phyloP scores from a whole-genome alignment of 23 red algal genomes.

The Gracilaria domingensis region DNA sequence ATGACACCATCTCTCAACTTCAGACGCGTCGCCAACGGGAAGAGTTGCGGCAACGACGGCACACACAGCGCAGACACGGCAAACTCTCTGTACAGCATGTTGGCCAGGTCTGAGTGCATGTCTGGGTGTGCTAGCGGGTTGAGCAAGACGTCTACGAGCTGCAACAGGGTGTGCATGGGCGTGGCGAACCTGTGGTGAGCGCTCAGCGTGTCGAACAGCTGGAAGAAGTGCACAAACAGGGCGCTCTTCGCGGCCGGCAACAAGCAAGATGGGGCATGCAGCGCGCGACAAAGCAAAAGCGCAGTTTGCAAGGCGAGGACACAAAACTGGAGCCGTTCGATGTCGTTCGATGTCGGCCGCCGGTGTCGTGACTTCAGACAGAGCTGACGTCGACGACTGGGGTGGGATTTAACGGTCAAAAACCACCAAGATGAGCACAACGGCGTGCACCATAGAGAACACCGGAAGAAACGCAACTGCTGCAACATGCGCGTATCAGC shows the following conservation, averaged over 20 bases:
- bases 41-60: not conserved
- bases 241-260: not conserved
- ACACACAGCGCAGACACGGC: not conserved
- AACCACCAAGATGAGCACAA: too few species aligned
- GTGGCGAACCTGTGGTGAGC: not conserved
- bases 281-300: not conserved
- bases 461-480: too few species aligned
- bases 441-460: too few species aligned
- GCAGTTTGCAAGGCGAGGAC: not conserved
- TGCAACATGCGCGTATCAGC: too few species aligned
- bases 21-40: not conserved
- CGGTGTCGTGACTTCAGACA: too few species aligned
- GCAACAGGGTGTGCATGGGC: not conserved
- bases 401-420: too few species aligned
- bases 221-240: not conserved
- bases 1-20: not conserved
- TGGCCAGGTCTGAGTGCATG: not conserved
- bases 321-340: not conserved
- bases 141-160: not conserved
- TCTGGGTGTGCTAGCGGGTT: not conserved
- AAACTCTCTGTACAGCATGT: conserved; percentile 33
- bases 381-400: too few species aligned
- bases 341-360: too few species aligned
- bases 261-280: not conserved
- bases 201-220: not conserved